phyloP scores from a whole-genome alignment of 495 filamentous ascomycete genomes.

The Bathelium albidoporum region DNA sequence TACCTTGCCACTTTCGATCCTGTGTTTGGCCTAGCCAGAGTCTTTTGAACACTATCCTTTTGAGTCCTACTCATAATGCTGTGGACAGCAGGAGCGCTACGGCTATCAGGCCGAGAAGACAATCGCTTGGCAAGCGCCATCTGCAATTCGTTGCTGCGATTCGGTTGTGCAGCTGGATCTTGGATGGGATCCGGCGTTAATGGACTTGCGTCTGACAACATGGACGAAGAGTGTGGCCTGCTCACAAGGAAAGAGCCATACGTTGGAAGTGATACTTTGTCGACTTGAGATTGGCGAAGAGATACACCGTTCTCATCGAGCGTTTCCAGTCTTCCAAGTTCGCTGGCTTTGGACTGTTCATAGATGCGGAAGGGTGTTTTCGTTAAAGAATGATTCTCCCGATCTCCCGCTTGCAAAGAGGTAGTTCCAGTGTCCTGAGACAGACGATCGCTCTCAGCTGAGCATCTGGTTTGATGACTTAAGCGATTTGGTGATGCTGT shows the following conservation, averaged over 20 bases:
- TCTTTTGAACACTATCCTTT: not conserved
- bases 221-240: not conserved
- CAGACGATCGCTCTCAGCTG: not conserved
- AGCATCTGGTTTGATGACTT: not conserved
- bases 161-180: not conserved
- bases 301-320: conserved; percentile 14
- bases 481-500: not conserved
- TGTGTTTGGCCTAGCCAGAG: not conserved
- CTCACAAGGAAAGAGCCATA: not conserved
- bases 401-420: not conserved
- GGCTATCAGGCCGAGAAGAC: not conserved
- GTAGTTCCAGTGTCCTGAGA: not conserved
- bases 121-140: not conserved
- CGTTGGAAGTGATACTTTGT: not conserved
- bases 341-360: not conserved
- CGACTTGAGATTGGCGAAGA: not conserved
- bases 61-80: not conserved
- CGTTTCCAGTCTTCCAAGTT: conserved; percentile 5
- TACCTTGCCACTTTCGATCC: not conserved
- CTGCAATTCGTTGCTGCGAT: not conserved
- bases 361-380: not conserved
- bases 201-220: not conserved
- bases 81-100: not conserved
- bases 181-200: not conserved
- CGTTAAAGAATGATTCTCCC: not conserved